A percentile compares a stretch with the other conserved stretches of the same genome.
Conservation (phyloP, 768 basidiomycete species). For the Leccinum subtestaceum region DNA sequence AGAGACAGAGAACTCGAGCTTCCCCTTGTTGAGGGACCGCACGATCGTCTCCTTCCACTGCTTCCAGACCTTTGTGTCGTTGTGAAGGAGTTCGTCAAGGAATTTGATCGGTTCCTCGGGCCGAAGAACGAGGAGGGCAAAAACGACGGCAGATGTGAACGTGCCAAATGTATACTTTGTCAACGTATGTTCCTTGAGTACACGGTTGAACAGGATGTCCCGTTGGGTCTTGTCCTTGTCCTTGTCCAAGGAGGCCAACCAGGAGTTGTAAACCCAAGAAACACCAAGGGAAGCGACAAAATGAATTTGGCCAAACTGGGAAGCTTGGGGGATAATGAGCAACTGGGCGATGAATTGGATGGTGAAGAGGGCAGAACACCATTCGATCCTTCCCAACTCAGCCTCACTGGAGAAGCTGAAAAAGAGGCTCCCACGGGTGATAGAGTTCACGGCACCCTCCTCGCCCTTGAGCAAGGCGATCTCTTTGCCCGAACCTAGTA, state of each 20-base stretch:
- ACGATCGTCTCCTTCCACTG: slow-evolving; percentile 17
- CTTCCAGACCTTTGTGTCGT: slow-evolving; percentile 22
- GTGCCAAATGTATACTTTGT: slow-evolving; percentile 11
- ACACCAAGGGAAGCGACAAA: slow-evolving; percentile 24
- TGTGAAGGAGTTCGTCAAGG: slow-evolving; percentile 14
- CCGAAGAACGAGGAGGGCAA: slow-evolving; percentile 13
- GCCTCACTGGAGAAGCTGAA: not conserved
- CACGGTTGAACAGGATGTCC: not conserved
- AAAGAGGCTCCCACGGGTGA: slow-evolving; percentile 3
- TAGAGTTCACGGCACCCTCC: slow-evolving; percentile 9
- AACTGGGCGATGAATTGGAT: slow-evolving; percentile 28
- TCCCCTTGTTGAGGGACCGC: slow-evolving; percentile 7
- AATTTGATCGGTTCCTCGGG: slow-evolving; percentile 9
- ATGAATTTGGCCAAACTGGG: slow-evolving; percentile 22
- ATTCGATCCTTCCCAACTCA: not conserved
- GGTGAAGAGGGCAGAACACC: slow-evolving; percentile 17
- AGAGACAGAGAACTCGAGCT: slow-evolving; percentile 17
- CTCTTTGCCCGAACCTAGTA: not conserved
- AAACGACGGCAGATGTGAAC: slow-evolving; percentile 17
- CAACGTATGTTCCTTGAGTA: not conserved
- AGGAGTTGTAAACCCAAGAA: slow-evolving; percentile 27
- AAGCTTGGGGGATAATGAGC: slow-evolving; percentile 19
- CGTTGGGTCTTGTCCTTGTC: slow-evolving; percentile 11
- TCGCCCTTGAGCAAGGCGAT: not conserved
- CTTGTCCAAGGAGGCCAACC: slow-evolving; percentile 31